Evolutionary conservation across 495 filamentous ascomycete species (phyloP).

Genomic region (Lophiotrema nucula): DNA sequence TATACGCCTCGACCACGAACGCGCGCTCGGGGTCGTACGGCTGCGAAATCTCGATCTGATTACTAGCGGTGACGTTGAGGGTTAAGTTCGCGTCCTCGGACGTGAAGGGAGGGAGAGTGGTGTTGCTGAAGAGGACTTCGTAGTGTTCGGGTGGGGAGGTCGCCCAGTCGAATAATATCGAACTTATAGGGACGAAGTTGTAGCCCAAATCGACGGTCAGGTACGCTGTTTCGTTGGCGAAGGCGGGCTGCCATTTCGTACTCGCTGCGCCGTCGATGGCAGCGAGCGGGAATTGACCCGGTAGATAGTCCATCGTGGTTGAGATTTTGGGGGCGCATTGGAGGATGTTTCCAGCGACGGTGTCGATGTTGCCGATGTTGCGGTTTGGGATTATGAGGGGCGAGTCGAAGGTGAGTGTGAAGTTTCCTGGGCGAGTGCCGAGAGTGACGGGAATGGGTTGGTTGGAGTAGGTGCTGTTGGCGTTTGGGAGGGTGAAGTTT

Average conservation of each 20-base stretch:
- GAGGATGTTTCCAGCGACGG: slow-evolving; percentile 59
- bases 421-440: slow-evolving; percentile 32
- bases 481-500: slow-evolving; percentile 20
- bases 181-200: slow-evolving; percentile 45
- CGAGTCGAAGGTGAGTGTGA: slow-evolving; percentile 52
- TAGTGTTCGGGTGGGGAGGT: slow-evolving; percentile 57
- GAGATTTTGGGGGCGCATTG: slow-evolving; percentile 60
- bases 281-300: slow-evolving; percentile 71
- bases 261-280: slow-evolving; percentile 68
- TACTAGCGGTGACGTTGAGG: slow-evolving; percentile 27
- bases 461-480: slow-evolving; percentile 49
- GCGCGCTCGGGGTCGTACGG: slow-evolving; percentile 26
- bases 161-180: slow-evolving; percentile 68
- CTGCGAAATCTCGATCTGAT: slow-evolving; percentile 33
- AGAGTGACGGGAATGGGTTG: slow-evolving; percentile 52
- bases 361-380: slow-evolving; percentile 42
- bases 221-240: slow-evolving; percentile 47
- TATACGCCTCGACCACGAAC: slow-evolving; percentile 40
- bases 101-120: not conserved
- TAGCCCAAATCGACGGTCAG: slow-evolving; percentile 49
- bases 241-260: slow-evolving; percentile 70
- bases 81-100: not conserved
- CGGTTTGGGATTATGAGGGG: slow-evolving; percentile 62
- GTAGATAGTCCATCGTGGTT: slow-evolving; percentile 51
- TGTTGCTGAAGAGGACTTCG: slow-evolving; percentile 57